A percentile compares a stretch with the other conserved stretches of the same genome.
phyloP scores from a whole-genome alignment of 1,284 basidiomycete species.

The Apiotrichum porosum region DNA sequence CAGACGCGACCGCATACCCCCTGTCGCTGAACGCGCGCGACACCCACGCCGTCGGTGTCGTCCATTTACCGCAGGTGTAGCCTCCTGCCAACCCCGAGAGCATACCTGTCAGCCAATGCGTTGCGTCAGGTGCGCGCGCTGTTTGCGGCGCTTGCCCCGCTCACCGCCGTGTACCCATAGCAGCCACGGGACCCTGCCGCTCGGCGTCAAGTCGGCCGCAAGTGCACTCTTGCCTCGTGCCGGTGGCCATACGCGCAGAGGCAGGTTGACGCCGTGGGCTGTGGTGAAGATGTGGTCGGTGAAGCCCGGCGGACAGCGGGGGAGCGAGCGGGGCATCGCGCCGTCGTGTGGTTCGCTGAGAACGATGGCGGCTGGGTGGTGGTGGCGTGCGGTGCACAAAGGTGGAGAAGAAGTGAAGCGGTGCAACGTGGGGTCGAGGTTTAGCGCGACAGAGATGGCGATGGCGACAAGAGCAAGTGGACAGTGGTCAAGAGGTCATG shows the following conservation, averaged over 20 bases:
- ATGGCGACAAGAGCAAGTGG: too few relatives aligned
- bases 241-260: slow-evolving; percentile 30
- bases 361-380: too few relatives aligned
- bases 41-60: slow-evolving; percentile 22
- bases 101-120: too few relatives aligned
- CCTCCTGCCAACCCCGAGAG: too few relatives aligned
- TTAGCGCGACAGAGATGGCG: too few relatives aligned
- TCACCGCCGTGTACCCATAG: slow-evolving; percentile 23
- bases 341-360: too few relatives aligned
- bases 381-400: too few relatives aligned
- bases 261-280: slow-evolving; percentile 24
- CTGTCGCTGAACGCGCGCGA: slow-evolving; percentile 18
- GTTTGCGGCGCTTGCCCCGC: slow-evolving; percentile 5
- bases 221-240: not conserved
- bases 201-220: not conserved
- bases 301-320: slow-evolving; percentile 17
- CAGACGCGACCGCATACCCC: slow-evolving; percentile 31
- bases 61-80: slow-evolving; percentile 2
- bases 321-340: not conserved
- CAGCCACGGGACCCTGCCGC: slow-evolving; percentile 6
- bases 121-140: too few relatives aligned
- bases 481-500: too few relatives aligned
- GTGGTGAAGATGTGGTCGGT: slow-evolving; percentile 29
- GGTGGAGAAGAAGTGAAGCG: too few relatives aligned
- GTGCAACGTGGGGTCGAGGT: too few relatives aligned